Evolutionary conservation across 2,329 filamentous ascomycete species (phyloP), one percentile per base, ranked within the genome.

Genomic region (Claviceps fusiformis): DNA sequence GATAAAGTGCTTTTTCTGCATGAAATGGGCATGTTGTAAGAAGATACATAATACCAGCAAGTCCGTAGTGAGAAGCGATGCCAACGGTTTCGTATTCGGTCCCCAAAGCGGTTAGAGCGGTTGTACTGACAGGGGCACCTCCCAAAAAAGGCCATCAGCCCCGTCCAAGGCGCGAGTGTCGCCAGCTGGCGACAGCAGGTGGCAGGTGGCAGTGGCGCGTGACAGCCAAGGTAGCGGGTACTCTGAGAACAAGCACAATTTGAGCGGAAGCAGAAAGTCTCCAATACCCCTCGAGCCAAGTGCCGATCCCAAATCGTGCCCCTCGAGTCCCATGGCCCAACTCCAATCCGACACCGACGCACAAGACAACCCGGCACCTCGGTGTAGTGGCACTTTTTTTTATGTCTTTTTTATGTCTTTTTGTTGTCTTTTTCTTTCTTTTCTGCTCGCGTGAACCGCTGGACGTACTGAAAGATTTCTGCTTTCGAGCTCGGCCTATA

Each of bases 51-150:
- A 24, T 24, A 33, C 31, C 1, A 33, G 31, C 5, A 33, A 33
- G 31, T 33, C 1, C 1, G 31, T 7, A 33, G 31, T 33, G 5
- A 9, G 31, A 33, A 33, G 2, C 24, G 24, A 24, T 24, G 24
- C 24, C 24, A 24, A 24, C 24, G 19, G 50, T 52, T 44, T 52
- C 24, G 15, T 53, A 51, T 53, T 62, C 60, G 60, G 60, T 62
- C 55, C 57, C 59, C 56, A 58, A 60, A 57, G 52, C 44, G 60
- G 59, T 54, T 62, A 57, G 58, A 41, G 27, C 31, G 45, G 45
- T 31, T 31, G 24, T 19, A 50, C 48, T 13, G 29, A n/a, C 46
- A 13, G 31, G 15, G 17, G 31, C 15, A 7, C 47, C 19, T 27
- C 9, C 49, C 24, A 15, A 24, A 33, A 52, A 33, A 9, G 10